A percentile compares a stretch with the other conserved stretches of the same genome.
These are phyloP conservation scores for Lunasporangiospora selenospora DNA, from an alignment of 192 early-diverging fungal species.

Conservation along the genomic window DNA sequence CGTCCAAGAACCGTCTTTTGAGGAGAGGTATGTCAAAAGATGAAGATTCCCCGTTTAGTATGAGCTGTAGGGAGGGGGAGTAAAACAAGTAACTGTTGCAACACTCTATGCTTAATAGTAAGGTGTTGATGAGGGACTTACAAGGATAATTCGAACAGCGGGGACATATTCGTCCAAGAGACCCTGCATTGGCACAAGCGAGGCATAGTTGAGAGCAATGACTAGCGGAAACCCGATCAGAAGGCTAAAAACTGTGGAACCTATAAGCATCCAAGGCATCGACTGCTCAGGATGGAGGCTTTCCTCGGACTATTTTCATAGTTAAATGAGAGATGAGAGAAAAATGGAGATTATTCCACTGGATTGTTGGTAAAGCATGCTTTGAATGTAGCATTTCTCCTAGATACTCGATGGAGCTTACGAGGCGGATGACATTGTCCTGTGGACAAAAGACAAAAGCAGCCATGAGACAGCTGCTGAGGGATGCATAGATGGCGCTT, in stretches of 20 bases:
- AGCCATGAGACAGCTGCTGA: slow-evolving; percentile 32
- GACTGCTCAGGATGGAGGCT: slow-evolving; percentile 14
- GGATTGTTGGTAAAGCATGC: too few species aligned
- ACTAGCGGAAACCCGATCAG: slow-evolving; percentile 18
- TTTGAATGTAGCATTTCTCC: too few species aligned
- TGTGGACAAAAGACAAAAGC: slow-evolving; percentile 41
- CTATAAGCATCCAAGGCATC: slow-evolving; percentile 19
- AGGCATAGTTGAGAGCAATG: slow-evolving; percentile 22
- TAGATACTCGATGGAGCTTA: too few species aligned
- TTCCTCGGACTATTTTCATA: slow-evolving; percentile 34
- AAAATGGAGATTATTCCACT: too few species aligned
- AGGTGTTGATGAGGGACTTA: too few species aligned
- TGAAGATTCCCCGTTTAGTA: too few species aligned
- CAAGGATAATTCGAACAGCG: slow-evolving; percentile 28
- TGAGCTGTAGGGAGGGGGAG: too few species aligned
- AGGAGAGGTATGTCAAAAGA: too few species aligned
- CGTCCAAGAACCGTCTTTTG: slow-evolving; percentile 6
- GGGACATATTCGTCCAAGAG: slow-evolving; percentile 30
- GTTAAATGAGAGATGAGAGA: too few species aligned
- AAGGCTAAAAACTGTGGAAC: slow-evolving; percentile 14
- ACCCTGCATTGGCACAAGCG: slow-evolving; percentile 23
- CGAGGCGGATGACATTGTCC: slow-evolving; percentile 33
- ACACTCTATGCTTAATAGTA: too few species aligned
- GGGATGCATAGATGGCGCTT: slow-evolving; percentile 17
- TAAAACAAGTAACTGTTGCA: too few species aligned